These are phyloP conservation scores for Hericium erinaceus DNA, from an alignment of 768 basidiomycete genomes.

Conservation along the genomic window DNA sequence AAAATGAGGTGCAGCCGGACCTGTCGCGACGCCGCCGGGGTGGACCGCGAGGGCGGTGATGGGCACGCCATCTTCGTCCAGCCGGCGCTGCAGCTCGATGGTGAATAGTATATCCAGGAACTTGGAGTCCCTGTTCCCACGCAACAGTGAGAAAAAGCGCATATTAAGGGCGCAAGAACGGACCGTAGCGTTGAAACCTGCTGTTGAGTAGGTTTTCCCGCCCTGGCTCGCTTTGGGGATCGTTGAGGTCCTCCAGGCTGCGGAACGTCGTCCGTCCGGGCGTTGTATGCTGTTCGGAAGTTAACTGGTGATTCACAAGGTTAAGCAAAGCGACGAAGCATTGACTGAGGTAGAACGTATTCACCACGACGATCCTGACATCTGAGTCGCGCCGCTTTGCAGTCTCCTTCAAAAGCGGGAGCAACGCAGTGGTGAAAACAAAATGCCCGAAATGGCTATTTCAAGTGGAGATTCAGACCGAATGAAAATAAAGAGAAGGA, in stretches of 20 bases:
- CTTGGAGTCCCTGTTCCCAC: neutral
- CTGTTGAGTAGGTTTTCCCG: neutral
- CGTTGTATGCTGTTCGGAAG: neutral
- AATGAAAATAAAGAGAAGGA: neutral
- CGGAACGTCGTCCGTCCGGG: neutral
- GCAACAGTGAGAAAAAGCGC: neutral
- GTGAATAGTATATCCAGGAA: neutral
- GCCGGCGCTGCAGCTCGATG: neutral
- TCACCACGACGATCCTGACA: slow-evolving; percentile 23
- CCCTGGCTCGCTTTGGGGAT: neutral
- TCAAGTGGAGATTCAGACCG: neutral
- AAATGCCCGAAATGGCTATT: slow-evolving; percentile 22
- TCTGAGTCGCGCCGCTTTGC: slow-evolving; percentile 19
- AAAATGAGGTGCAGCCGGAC: neutral
- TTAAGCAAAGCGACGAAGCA: too few species aligned
- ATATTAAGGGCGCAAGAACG: neutral
- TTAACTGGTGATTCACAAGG: neutral
- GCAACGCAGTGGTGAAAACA: slow-evolving; percentile 20
- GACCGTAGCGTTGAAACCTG: neutral
- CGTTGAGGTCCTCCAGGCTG: neutral
- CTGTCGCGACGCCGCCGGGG: neutral
- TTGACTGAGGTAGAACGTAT: neutral
- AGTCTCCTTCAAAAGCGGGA: slow-evolving; percentile 23
- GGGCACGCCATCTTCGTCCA: neutral
- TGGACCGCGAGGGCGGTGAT: neutral